Evolutionary conservation across 805 yeast genomes (phyloP), one percentile per base, ranked within the genome.

Genomic region (Zygoascus ofunaensis): DNA sequence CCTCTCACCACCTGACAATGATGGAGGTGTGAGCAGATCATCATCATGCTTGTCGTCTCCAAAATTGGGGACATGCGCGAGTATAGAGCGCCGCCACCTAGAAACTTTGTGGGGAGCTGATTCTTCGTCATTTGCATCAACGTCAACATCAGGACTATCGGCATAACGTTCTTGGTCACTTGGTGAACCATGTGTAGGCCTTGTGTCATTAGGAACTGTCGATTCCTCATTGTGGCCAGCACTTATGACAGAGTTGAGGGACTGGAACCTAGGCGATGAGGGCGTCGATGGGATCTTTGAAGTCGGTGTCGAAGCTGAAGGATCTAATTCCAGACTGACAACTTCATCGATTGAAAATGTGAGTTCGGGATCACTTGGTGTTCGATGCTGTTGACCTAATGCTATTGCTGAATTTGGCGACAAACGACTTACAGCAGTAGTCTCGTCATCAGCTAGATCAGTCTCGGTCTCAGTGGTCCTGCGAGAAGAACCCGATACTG

Each of bases 1-100:
- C 3, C 36, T 22, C 5, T 45, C 49, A 7, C 41, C 45, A 17
- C 20, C 34, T 17, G 17, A n/a, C 15, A 37, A 10, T n/a, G 33
- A 18, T 15, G 41, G 41, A n/a, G 46, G 42, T 3, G 43, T 22
- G 18, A 39, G 28, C 34, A 44, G 34, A 22, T 47, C 45, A 10
- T 35, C 19, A 12, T 35, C 23, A 12, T 44, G 34, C 4, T 20
- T 36, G 28, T 33, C 41, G 24, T 33, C 38, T 33, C 33, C 32
- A 39, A 51, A 46, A 26, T 26, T 26, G 10, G 12, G 12, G 12
- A 12, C 30, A 26, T 8, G 12, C 5, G 46, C 33, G 49, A 52
- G 28, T 15, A 53, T 28, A 10, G 55, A 52, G 19, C 55, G 40
- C 23, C 57, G 42, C 57, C 57, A 53, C 34, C 44, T 49, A 20